Base-by-base conservation (phyloP, 2,329 filamentous ascomycete genomes). In the Cyphellophora attinorum region DNA sequence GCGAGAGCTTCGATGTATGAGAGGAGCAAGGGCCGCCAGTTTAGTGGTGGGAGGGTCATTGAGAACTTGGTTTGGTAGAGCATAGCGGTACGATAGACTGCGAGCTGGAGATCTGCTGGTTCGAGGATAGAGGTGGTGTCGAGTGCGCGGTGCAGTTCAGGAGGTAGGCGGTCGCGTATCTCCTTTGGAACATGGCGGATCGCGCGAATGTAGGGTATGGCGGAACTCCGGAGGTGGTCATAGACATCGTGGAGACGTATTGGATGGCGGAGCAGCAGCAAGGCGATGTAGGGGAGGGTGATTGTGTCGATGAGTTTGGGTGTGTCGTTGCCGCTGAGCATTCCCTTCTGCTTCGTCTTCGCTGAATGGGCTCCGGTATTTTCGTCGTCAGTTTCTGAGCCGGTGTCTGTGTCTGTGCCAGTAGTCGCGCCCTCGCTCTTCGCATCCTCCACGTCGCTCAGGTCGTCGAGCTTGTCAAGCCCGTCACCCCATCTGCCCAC, bases 221-320 rank as follows among this genome's bases (percentile, higher is more conserved):
- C 72, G 30, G 79, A 78, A 38, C 64, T 64, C 31, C 70, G 72
- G 11, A 74, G 74, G 77, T 83, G 93, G 14, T 42, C 39, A 39
- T 44, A 40, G 31, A 46, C 39, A 8, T 39, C 42, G 12, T 34
- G 36, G 30, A 37, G 36, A 13, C 17, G 37, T 29, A 10, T 37
- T 23, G 16, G 29, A 4, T 2, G 12, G 29, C 10, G 30, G 13
- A 11, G 33, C 18, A 94, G 64, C 29, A 91, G 51, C 23, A 76
- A 76, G 2, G 76, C 88, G 19, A 95, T 58, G 59, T 95, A 95
- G 52, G 83, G 86, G 8, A 94, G 55, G 2, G 69, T 78, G 34
- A 96, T 58, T 1, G 80, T 81, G 46, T 94, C 88, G 27, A 83
- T 61, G 21, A 93, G 61, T 33, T 64, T 75, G 1, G 88, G 86